These are phyloP conservation scores for Salvia rosmarinus DNA, from an alignment of 257 asterid genomes.

Conservation along the genomic window DNA sequence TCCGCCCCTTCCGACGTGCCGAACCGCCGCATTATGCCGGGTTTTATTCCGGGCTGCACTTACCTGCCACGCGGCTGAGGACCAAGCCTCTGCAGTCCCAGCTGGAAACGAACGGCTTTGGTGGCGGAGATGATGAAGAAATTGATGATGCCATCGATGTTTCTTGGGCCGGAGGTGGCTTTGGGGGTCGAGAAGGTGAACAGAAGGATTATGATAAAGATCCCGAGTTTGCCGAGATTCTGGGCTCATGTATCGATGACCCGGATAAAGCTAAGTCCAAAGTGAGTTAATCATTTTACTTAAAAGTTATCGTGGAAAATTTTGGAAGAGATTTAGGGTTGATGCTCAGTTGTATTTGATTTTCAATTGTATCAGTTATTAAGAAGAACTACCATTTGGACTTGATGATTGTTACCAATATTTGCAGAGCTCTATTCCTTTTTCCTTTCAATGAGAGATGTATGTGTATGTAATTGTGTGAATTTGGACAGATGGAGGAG, in stretches of 20 bases:
- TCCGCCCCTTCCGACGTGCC: slow-evolving; percentile 29
- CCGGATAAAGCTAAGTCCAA: slow-evolving; percentile 83
- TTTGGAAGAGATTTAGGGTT: not conserved
- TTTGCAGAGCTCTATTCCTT: too few species aligned
- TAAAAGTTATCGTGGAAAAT: not conserved
- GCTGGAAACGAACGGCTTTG: slow-evolving; percentile 40
- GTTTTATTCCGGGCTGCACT: slow-evolving; percentile 25
- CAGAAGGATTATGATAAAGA: slow-evolving; percentile 80
- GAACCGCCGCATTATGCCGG: slow-evolving; percentile 22
- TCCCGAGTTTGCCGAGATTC: slow-evolving; percentile 91
- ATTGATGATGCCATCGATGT: slow-evolving; percentile 44
- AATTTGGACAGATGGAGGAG: slow-evolving; percentile 75
- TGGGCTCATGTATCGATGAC: slow-evolving; percentile 73
- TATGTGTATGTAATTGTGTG: slow-evolving; percentile 24
- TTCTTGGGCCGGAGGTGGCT: slow-evolving; percentile 44
- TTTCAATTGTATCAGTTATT: not conserved
- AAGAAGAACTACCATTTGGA: not conserved
- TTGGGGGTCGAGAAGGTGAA: slow-evolving; percentile 51
- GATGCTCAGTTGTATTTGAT: not conserved
- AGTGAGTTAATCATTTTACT: slow-evolving; percentile 43
- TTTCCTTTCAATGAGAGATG: not conserved
- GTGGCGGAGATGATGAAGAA: slow-evolving; percentile 39
- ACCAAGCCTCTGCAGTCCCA: slow-evolving; percentile 39
- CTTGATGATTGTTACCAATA: too few species aligned
- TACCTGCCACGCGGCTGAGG: slow-evolving; percentile 31